Conservation (phyloP, 768 basidiomycete genomes). For the Pisolithus marmoratus region DNA sequence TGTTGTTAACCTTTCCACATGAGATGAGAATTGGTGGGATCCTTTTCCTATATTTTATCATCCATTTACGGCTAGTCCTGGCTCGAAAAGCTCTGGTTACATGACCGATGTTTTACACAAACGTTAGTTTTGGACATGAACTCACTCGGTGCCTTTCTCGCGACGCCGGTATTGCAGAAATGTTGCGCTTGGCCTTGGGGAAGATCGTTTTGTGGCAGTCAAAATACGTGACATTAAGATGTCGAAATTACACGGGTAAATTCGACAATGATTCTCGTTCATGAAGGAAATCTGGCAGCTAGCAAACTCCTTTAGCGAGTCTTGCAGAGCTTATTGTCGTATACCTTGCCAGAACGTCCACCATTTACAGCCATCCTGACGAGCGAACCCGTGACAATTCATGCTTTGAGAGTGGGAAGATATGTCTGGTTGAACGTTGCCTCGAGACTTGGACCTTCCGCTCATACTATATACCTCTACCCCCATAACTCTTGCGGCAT, state of each 20-base stretch:
- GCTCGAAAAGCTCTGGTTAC: no score
- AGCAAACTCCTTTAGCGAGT: no score
- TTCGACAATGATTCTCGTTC: slow-evolving; percentile 5
- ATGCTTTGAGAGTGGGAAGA: slow-evolving; percentile 72
- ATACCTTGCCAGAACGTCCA: no score
- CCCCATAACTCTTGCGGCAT: slow-evolving; percentile 47
- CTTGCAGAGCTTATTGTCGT: no score
- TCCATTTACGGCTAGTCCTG: neutral
- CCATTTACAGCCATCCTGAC: slow-evolving; percentile 55
- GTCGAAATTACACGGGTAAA: slow-evolving; percentile 77
- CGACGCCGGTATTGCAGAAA: slow-evolving; percentile 11
- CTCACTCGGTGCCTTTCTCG: neutral
- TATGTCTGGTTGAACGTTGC: neutral
- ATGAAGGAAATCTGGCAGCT: neutral
- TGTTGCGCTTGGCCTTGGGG: slow-evolving; percentile 26
- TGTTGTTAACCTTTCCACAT: slow-evolving; percentile 67
- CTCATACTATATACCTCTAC: slow-evolving; percentile 75
- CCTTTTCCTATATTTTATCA: slow-evolving; percentile 5
- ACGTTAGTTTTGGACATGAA: no score
- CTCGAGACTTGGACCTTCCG: slow-evolving; percentile 55
- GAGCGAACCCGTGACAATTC: slow-evolving; percentile 67
- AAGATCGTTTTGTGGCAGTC: slow-evolving; percentile 55
- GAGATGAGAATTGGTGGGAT: slow-evolving; percentile 74
- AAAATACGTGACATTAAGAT: slow-evolving; percentile 65
- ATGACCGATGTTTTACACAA: no score